These are phyloP conservation scores for Neurospora pannonica DNA, from an alignment of 495 filamentous ascomycete species.

Conservation along the genomic window DNA sequence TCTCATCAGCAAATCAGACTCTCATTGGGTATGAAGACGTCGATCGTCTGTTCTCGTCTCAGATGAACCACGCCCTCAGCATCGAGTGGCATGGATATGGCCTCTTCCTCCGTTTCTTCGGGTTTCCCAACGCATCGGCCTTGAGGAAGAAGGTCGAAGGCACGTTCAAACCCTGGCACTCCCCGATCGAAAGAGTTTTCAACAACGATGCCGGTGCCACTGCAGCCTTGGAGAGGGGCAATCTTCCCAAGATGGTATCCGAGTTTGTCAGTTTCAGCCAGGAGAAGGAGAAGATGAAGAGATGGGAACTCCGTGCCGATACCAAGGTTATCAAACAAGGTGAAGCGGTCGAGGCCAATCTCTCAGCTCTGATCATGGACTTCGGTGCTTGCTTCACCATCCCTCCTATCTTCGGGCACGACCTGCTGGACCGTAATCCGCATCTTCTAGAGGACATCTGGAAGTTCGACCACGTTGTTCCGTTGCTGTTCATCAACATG, in stretches of 20 bases:
- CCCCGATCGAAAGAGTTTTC: conserved; percentile 1
- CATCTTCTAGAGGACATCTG: conserved; percentile 6
- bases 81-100: not conserved
- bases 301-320: conserved; percentile 1
- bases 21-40: not conserved
- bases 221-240: not conserved
- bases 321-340: not conserved
- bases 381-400: conserved; percentile 6
- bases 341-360: conserved; percentile 1
- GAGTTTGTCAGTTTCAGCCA: not conserved
- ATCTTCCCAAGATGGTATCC: not conserved
- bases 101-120: conserved; percentile 2
- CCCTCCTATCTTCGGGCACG: conserved; percentile 4
- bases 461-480: conserved; percentile 13
- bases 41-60: not conserved
- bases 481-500: conserved; percentile 10
- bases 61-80: not conserved
- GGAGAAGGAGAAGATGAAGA: not conserved
- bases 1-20: conserved; percentile 1
- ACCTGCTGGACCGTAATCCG: conserved; percentile 1
- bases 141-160: not conserved
- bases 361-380: not conserved
- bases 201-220: conserved; percentile 1
- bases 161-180: not conserved
- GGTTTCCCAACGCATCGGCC: not conserved